Conservation (phyloP, 1,284 basidiomycete genomes). For the Volvariella volvacea region DNA sequence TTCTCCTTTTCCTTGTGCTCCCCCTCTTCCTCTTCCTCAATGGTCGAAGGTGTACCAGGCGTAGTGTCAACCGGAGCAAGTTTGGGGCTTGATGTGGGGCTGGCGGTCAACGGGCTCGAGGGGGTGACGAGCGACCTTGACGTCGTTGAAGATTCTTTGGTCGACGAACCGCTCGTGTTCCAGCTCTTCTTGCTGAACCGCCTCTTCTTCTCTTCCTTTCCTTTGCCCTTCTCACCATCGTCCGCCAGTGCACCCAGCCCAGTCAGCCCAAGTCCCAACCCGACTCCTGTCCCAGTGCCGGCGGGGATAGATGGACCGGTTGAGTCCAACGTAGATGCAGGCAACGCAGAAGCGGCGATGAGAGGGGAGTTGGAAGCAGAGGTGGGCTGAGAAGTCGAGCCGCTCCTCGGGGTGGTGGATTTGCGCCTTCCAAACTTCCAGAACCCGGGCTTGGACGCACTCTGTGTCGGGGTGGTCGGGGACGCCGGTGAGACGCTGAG, state of each 20-base stretch:
- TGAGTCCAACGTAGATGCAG: neutral
- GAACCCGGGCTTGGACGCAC: no score
- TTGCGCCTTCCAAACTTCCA: no score
- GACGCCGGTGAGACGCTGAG: no score
- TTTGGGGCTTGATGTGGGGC: neutral
- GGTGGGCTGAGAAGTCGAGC: no score
- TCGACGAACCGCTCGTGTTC: constrained; percentile 4
- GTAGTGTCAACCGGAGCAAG: no score
- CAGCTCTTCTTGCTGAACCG: constrained; percentile 16
- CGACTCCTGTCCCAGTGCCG: neutral
- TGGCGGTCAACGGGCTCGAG: neutral
- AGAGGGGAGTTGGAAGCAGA: no score
- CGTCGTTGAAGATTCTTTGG: neutral
- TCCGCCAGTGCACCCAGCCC: neutral
- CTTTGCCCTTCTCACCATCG: constrained; percentile 6
- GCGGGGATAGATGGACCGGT: neutral
- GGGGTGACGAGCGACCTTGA: neutral
- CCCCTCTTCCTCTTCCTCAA: constrained; percentile 1
- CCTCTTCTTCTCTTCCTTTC: constrained; percentile 12
- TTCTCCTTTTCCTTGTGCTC: constrained; percentile 9
- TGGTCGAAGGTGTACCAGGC: no score
- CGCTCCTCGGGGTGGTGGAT: no score
- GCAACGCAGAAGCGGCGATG: neutral
- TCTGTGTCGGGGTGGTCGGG: no score
- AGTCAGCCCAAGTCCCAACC: no score